Base-by-base conservation (phyloP, 495 filamentous ascomycete genomes). In the Rhypophila decipiens region DNA sequence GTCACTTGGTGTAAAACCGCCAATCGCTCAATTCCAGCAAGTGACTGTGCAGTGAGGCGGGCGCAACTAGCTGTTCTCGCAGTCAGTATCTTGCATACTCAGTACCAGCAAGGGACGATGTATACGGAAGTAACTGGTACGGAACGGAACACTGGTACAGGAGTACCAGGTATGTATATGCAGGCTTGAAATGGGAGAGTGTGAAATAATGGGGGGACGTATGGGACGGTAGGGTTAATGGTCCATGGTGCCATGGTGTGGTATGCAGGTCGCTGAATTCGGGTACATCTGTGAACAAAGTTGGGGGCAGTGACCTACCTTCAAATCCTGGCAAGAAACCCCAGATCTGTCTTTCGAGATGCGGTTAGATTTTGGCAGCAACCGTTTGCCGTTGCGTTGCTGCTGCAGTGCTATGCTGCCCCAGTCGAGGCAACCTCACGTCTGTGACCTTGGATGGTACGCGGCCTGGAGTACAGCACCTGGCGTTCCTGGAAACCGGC, bases 201-300 rank as follows among this genome's bases (percentile, higher is more conserved):
- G n/a, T n/a, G n/a, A n/a, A n/a, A n/a, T n/a, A n/a, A n/a, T n/a
- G n/a, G 13, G 27, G 53, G 47, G 46, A 53, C 46, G 56, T 60
- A 52, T 53, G 56, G 58, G 51, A 54, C 56, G 58, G 55, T 58
- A 31, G 27, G 27, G 27, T 31, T n/a, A n/a, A 50, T 53, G 55
- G 55, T 50, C 62, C 57, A 60, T 57, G 58, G 55, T 54, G 63
- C 53, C 56, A 57, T 39, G 46, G 49, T 29, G 52, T 39, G 52
- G 56, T 60, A 60, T 67, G 64, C 61, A 65, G 57, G 57, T 57
- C 44, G 45, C 57, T 57, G 46, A 53, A 59, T 67, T 53, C 23
- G 59, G 59, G 51, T 47, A 60, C 41, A 46, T 58, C 51, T 46
- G 46, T 41, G 50, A 51, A n/a, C n/a, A n/a, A n/a, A 42, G 39